Conservation (phyloP, 1,284 basidiomycete genomes). For the Cutaneotrichosporon arboriforme region DNA sequence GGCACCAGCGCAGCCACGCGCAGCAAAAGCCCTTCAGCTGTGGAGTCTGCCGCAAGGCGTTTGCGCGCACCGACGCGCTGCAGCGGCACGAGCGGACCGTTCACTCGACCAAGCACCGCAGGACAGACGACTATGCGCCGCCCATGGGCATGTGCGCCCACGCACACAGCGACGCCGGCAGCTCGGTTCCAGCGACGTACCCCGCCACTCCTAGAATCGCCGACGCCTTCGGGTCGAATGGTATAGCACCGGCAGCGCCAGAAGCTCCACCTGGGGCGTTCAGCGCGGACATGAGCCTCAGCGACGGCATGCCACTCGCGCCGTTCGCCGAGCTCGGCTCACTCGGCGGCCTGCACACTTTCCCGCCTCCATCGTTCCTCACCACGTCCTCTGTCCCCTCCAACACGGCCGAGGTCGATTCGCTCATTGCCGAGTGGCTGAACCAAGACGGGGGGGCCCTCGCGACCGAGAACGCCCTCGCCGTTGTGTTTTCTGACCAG, state of each 20-base stretch:
- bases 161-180: too few relatives aligned
- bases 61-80: constrained; percentile 8
- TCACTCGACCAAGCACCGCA: not conserved
- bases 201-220: too few relatives aligned
- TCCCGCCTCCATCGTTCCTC: not conserved
- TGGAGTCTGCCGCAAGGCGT: constrained; percentile 3
- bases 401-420: constrained; percentile 1
- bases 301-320: too few relatives aligned
- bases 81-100: constrained; percentile 11
- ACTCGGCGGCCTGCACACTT: not conserved
- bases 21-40: constrained; percentile 11
- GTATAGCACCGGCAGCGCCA: too few relatives aligned
- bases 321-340: too few relatives aligned
- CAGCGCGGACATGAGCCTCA: too few relatives aligned
- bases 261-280: too few relatives aligned
- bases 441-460: constrained; percentile 7
- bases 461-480: constrained; percentile 4
- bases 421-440: constrained; percentile 9
- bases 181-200: too few relatives aligned
- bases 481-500: constrained; percentile 7
- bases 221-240: too few relatives aligned
- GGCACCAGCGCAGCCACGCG: constrained; percentile 7
- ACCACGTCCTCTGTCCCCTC: not conserved
- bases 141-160: too few relatives aligned
- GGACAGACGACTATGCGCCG: not conserved